These are phyloP conservation scores for Sphaerulina vaccinii DNA, from an alignment of 2,329 filamentous ascomycete species.

Conservation along the genomic window DNA sequence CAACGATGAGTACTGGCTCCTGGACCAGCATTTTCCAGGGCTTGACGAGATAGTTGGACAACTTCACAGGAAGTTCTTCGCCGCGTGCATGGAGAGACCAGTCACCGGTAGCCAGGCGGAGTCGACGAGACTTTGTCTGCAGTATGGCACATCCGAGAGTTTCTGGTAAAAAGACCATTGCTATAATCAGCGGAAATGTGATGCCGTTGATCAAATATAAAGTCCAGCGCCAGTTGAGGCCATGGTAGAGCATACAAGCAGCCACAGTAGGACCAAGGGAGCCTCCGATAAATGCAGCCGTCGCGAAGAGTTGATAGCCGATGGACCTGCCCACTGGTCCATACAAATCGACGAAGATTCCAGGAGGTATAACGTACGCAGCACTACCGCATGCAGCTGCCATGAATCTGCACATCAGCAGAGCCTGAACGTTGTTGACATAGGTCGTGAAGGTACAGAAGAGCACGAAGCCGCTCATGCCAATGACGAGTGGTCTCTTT, in stretches of 20 bases:
- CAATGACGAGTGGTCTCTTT: conserved; percentile 49
- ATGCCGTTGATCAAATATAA: conserved; percentile 12
- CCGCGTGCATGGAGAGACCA: conserved; percentile 15
- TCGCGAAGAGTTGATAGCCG: conserved; percentile 18
- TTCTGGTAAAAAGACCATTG: conserved; percentile 9
- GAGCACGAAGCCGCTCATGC: conserved; percentile 50
- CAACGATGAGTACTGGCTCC: conserved; percentile 20
- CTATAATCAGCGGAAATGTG: conserved; percentile 3
- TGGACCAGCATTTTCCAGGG: conserved; percentile 19
- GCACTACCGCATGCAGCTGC: conserved; percentile 52
- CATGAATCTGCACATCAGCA: conserved; percentile 55
- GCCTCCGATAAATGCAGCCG: conserved; percentile 20
- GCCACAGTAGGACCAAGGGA: conserved; percentile 17
- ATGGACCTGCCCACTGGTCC: conserved; percentile 17
- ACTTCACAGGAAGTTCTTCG: conserved; percentile 9
- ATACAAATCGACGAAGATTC: conserved; percentile 38
- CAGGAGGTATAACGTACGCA: conserved; percentile 50
- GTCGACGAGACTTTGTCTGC: conserved; percentile 1
- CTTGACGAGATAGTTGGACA: conserved; percentile 16
- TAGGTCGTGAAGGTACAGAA: conserved; percentile 56
- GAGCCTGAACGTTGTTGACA: conserved; percentile 52
- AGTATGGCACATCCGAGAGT: conserved; percentile 23
- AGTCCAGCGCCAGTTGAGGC: conserved; percentile 25
- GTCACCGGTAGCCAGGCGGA: conserved; percentile 25
- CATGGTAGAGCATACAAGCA: conserved; percentile 16